phyloP scores from a whole-genome alignment of 306 rosid genomes.

The Quercus ilex region DNA sequence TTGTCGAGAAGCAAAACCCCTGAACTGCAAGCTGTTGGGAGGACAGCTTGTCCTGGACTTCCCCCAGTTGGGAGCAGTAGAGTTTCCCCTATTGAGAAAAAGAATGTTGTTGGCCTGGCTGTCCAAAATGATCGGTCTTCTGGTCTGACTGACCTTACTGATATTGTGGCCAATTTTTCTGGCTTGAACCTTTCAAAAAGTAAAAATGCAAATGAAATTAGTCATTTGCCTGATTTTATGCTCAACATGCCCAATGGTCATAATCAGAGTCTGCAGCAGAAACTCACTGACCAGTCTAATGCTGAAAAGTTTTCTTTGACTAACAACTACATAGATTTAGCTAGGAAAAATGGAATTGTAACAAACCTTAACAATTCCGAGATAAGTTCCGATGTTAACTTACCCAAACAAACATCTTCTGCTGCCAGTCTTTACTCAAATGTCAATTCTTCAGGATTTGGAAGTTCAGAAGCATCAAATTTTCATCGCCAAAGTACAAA shows the following conservation, averaged over 20 bases:
- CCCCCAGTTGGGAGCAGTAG: constrained; percentile 65
- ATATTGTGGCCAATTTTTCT: constrained; percentile 55
- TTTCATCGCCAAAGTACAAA: constrained; percentile 31
- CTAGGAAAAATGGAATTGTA: constrained; percentile 49
- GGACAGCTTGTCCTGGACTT: constrained; percentile 55
- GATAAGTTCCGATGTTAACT: constrained; percentile 43
- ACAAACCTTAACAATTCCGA: constrained; percentile 39
- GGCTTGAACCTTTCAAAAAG: constrained; percentile 58
- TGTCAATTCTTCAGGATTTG: constrained; percentile 51
- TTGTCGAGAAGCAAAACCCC: constrained; percentile 70
- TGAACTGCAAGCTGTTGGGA: constrained; percentile 66
- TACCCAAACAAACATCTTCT: constrained; percentile 70
- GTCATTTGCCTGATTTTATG: constrained; percentile 43
- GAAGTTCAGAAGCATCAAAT: constrained; percentile 33
- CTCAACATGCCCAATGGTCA: constrained; percentile 36
- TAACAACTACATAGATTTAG: constrained; percentile 32
- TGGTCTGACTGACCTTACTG: constrained; percentile 51
- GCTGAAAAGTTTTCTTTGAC: constrained; percentile 20
- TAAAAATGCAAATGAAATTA: constrained; percentile 60
- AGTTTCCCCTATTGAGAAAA: constrained; percentile 44
- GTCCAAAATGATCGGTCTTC: constrained; percentile 49
- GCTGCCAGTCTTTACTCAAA: constrained; percentile 62
- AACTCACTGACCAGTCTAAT: constrained; percentile 19
- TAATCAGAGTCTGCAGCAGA: constrained; percentile 35
- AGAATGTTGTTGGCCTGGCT: constrained; percentile 41